Percentiles rank a stretch among this genome's conserved stretches.
phyloP scores from a whole-genome alignment of 257 asterid species.

The Catharanthus roseus region DNA sequence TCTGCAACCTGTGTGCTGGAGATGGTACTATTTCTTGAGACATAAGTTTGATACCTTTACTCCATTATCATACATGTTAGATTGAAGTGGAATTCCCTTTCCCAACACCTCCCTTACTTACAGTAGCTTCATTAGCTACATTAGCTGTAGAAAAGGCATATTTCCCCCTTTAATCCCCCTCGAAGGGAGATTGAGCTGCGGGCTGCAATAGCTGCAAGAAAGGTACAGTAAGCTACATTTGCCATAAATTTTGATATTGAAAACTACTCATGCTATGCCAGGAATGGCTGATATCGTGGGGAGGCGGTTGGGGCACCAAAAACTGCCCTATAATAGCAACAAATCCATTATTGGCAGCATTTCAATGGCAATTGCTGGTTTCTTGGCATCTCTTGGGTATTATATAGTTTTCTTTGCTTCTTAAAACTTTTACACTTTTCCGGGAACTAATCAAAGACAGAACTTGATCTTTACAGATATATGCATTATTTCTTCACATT shows the following conservation, averaged over 20 bases:
- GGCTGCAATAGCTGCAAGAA: too few relatives aligned
- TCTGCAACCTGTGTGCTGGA: slow-evolving; percentile 93
- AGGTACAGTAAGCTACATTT: too few relatives aligned
- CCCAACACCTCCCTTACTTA: too few relatives aligned
- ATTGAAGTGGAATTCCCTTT: background rate
- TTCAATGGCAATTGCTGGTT: slow-evolving; percentile 75
- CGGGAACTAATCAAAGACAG: slow-evolving; percentile 13
- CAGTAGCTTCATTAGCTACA: too few relatives aligned
- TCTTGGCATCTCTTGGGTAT: slow-evolving; percentile 85
- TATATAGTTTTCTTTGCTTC: slow-evolving; percentile 14
- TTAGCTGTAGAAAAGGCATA: too few relatives aligned
- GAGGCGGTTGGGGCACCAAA: slow-evolving; percentile 67
- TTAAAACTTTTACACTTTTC: slow-evolving; percentile 8
- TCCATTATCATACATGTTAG: background rate
- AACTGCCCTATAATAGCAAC: slow-evolving; percentile 74
- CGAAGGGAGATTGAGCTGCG: too few relatives aligned
- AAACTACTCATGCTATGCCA: slow-evolving; percentile 14
- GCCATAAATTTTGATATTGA: background rate
- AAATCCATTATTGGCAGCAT: slow-evolving; percentile 70
- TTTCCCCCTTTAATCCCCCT: too few relatives aligned
- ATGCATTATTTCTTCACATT: slow-evolving; percentile 75
- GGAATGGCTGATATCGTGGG: slow-evolving; percentile 90
- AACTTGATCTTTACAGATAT: slow-evolving; percentile 43
- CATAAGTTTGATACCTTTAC: background rate
- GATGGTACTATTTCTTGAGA: slow-evolving; percentile 51